Conservation (phyloP, 2,329 filamentous ascomycete species). For the Juglanconis sp. region DNA sequence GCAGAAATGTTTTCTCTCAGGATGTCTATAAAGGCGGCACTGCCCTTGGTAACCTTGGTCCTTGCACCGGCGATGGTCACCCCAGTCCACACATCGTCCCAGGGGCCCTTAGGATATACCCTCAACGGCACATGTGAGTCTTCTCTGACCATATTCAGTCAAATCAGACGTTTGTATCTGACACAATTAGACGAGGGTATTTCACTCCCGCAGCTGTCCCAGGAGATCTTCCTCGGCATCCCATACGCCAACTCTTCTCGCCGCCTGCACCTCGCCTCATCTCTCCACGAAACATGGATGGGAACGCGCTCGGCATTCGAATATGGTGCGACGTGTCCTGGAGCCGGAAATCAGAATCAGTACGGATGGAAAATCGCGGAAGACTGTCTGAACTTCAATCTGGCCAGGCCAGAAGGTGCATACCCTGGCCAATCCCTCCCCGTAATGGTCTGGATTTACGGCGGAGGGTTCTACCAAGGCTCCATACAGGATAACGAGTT, state of each 20-base stretch:
- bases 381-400: constrained; percentile 34
- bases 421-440: not conserved
- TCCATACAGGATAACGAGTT: not conserved
- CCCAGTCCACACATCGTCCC: not conserved
- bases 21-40: not conserved
- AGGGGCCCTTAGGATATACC: not conserved
- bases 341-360: not conserved
- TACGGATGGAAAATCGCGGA: constrained; percentile 29
- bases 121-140: not conserved
- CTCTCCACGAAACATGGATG: not conserved
- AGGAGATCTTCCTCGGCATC: not conserved
- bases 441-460: constrained; percentile 9
- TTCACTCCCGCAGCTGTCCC: not conserved
- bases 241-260: constrained; percentile 1
- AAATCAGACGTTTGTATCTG: not conserved
- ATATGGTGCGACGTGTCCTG: not conserved
- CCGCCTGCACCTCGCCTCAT: not conserved
- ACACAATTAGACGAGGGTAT: not conserved
- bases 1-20: too few species aligned
- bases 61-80: not conserved
- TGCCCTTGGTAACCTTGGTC: not conserved
- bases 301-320: not conserved
- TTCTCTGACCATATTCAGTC: not conserved
- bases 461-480: constrained; percentile 1
- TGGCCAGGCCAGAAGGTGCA: constrained; percentile 28